Evolutionary conservation across 139 green algal genomes (phyloP), one percentile per base, ranked within the genome.

Genomic region (Chlorella vulgaris): DNA sequence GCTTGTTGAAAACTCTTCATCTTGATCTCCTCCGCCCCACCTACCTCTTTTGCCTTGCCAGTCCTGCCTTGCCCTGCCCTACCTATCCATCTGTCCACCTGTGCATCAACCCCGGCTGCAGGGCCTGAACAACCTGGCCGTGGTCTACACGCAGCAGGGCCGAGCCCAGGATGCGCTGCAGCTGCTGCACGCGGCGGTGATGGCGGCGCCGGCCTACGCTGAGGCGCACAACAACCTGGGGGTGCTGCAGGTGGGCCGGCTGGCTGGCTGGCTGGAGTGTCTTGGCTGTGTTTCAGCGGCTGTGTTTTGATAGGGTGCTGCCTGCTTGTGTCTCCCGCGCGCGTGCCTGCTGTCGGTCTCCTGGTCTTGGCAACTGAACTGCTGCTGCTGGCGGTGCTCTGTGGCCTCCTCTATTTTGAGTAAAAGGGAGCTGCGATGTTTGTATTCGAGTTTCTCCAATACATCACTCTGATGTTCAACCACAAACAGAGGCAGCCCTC

Each of bases 51-150:
- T n/a, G n/a, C n/a, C n/a, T n/a, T 58, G 47, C 15, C 47, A 15
- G 15, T 58, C 15, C 47, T 58, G 47, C 10, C 47, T 58, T 58
- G 47, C 13, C 15, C 47, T 58, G 47, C 15, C 47, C 15, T 58
- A 24, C 47, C 47, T 58, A 10, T 10, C 47, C 15, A 15, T 58
- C 47, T 58, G 47, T n/a, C n/a, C n/a, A n/a, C n/a, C n/a, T n/a
- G n/a, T n/a, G n/a, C n/a, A n/a, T 55, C 47, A 55, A 47, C 85
- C 35, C 76, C 88, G 89, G 71, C 66, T 78, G 35, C 88, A 95
- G 83, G 86, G 84, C 21, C 84, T 96, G 50, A 99, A 98, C 91
- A 99, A 99, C 88, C 83, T 99, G 53, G 96, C 95, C 0, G 94
- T 99, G 28, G 80, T 99, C 15, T 94, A 95, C 88, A 98, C 95